Evolutionary conservation across 2,329 filamentous ascomycete genomes (phyloP).

Genomic region (Alternaria dauci): DNA sequence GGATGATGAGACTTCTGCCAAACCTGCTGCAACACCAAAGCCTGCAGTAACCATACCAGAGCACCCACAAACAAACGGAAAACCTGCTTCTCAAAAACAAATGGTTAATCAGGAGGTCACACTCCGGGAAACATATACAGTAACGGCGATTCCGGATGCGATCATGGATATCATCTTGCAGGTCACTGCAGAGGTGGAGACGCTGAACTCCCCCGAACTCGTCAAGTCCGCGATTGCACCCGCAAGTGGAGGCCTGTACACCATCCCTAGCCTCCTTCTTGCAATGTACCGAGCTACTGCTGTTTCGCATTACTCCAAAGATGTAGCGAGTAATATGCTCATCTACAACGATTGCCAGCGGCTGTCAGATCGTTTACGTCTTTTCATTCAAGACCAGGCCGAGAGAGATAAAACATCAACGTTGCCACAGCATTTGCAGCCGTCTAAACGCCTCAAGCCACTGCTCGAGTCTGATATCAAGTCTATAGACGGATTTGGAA

Average conservation of each 20-base stretch:
- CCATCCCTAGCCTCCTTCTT: conserved; percentile 74
- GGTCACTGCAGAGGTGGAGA: conserved; percentile 57
- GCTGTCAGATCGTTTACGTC: conserved; percentile 63
- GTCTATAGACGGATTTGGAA: conserved; percentile 66
- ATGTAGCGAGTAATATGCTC: conserved; percentile 67
- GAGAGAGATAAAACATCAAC: conserved; percentile 42
- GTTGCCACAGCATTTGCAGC: conserved; percentile 40
- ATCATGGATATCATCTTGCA: conserved; percentile 73
- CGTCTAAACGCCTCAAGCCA: conserved; percentile 54
- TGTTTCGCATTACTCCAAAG: conserved; percentile 73
- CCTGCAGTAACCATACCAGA: conserved; percentile 28
- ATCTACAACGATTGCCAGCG: conserved; percentile 71
- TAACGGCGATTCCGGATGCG: conserved; percentile 85
- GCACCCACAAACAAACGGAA: conserved; percentile 45
- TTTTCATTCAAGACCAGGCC: conserved; percentile 57
- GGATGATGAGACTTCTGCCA: conserved; percentile 69
- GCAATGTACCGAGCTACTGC: conserved; percentile 83
- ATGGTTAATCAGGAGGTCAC: conserved; percentile 69
- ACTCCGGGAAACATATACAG: conserved; percentile 83
- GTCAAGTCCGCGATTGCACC: conserved; percentile 66
- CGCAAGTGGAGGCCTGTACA: conserved; percentile 74
- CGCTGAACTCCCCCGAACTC: conserved; percentile 62
- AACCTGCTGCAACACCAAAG: conserved; percentile 21
- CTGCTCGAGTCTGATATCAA: conserved; percentile 64
- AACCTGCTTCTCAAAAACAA: conserved; percentile 36